A percentile compares a stretch with the other conserved stretches of the same genome.
Evolutionary conservation across 257 asterid species (phyloP).

Genomic region (Pogostemon cablin): DNA sequence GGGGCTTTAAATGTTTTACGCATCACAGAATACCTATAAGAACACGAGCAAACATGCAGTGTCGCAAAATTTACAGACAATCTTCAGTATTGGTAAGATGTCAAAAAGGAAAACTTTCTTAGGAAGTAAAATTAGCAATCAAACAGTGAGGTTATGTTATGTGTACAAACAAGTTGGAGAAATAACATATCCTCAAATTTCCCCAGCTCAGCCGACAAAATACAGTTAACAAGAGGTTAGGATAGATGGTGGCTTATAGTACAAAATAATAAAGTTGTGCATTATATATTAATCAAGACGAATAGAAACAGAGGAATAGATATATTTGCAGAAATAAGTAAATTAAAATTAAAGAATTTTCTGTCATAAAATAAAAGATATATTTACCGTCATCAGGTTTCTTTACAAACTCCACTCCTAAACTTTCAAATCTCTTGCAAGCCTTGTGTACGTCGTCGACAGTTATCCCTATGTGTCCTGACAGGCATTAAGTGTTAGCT

Average conservation of each 20-base stretch:
- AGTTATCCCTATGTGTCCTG: slow-evolving; percentile 89
- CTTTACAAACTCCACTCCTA: slow-evolving; percentile 83
- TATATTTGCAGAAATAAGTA: not conserved
- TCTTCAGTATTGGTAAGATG: not conserved
- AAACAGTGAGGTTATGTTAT: not conserved
- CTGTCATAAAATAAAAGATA: slow-evolving; percentile 10
- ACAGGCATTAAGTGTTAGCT: slow-evolving; percentile 21
- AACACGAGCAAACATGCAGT: too few species aligned
- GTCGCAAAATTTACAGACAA: too few species aligned
- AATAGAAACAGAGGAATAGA: not conserved
- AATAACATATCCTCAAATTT: slow-evolving; percentile 13
- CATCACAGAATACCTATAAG: too few species aligned
- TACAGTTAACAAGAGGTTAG: not conserved
- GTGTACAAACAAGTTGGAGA: not conserved
- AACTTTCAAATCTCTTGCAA: slow-evolving; percentile 77
- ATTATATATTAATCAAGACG: not conserved
- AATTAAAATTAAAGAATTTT: not conserved
- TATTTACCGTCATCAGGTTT: slow-evolving; percentile 74
- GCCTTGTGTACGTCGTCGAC: slow-evolving; percentile 81
- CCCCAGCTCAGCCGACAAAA: not conserved
- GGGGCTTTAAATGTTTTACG: too few species aligned
- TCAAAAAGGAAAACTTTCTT: not conserved
- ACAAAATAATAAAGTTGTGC: not conserved
- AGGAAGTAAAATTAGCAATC: not conserved
- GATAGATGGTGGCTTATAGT: not conserved